These are phyloP conservation scores for Colletotrichum sp. DNA, from an alignment of 2,329 filamentous ascomycete species.

Conservation along the genomic window DNA sequence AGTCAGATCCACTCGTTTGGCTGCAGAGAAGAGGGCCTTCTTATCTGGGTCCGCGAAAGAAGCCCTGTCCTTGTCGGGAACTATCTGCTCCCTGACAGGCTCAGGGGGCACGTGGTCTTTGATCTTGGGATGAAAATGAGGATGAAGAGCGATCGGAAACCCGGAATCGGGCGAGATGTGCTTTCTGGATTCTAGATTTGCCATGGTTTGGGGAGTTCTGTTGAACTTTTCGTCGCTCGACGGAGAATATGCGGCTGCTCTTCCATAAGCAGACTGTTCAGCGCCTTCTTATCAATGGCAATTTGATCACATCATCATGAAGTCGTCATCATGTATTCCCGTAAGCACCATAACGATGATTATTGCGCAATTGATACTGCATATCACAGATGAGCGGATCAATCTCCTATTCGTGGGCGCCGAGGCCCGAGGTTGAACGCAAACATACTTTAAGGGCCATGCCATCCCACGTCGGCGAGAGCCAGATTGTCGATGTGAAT, in stretches of 20 bases:
- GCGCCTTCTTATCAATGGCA: not conserved
- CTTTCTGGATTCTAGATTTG: slow-evolving; percentile 48
- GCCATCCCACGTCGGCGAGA: not conserved
- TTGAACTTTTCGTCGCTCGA: not conserved
- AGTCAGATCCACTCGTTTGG: slow-evolving; percentile 44
- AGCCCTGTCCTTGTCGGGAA: slow-evolving; percentile 41
- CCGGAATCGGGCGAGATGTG: slow-evolving; percentile 55
- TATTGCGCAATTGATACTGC: not conserved
- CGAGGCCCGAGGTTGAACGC: not conserved
- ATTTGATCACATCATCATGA: not conserved
- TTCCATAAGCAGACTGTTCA: not conserved
- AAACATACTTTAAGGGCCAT: not conserved
- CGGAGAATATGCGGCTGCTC: not conserved
- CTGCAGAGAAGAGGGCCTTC: slow-evolving; percentile 43
- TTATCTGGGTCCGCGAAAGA: slow-evolving; percentile 49
- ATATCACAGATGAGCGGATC: not conserved
- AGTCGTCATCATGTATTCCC: not conserved
- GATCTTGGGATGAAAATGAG: slow-evolving; percentile 52
- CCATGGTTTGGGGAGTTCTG: slow-evolving; percentile 29
- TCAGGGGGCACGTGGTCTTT: slow-evolving; percentile 44
- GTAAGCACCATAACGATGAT: not conserved
- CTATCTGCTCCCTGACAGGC: slow-evolving; percentile 30
- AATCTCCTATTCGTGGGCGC: not conserved
- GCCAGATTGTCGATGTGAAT: not conserved
- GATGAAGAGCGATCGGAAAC: slow-evolving; percentile 49